Evolutionary conservation across 495 filamentous ascomycete genomes (phyloP), one percentile per base, ranked within the genome.

Genomic region (Glonium stellatum): DNA sequence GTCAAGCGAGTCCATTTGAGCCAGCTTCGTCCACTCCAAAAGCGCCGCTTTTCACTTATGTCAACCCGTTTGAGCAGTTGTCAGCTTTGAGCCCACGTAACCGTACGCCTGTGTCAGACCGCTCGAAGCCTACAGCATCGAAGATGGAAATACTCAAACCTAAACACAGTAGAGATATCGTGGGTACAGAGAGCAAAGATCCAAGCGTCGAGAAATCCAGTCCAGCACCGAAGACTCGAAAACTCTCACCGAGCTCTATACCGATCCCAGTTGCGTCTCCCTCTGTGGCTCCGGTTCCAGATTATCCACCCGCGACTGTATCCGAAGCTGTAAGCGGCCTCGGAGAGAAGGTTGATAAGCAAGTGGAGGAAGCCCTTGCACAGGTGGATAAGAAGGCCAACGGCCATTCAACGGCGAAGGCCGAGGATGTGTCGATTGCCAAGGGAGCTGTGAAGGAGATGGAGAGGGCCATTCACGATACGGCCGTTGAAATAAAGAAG

Each of bases 21-120:
- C 59, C 63, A 37, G 57, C 67, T 10, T 19, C 51, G 44, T 58
- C 71, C 23, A 52, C 61, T 44, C 66, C 64, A n/a, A 80, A 81
- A 59, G 72, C 76, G 53, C 68, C 70, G 19, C 75, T 86, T 25
- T 92, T 92, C 73, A 88, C 81, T 31, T 89, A 89, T 69, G 81
- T 86, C 61, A 90, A 90, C 65, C 88, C 88, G 4, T 91, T 92
- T 60, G 87, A 90, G 34, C 84, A 89, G 67, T 70, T 90, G 31
- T 80, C 86, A 59, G 78, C 78, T 8, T 84, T 84, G 6, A 88
- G 83, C 31, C 85, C 86, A 54, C 80, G 80, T 18, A 84, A 82
- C 59, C 77, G 73, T 34, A 76, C 78, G 4, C 76, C 80, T 25
- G 73, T 72, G 22, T 57, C 68, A 13, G 63, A 67, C 18, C 59